phyloP scores from a whole-genome alignment of 2,329 filamentous ascomycete genomes.

The Piedraia hortae region DNA sequence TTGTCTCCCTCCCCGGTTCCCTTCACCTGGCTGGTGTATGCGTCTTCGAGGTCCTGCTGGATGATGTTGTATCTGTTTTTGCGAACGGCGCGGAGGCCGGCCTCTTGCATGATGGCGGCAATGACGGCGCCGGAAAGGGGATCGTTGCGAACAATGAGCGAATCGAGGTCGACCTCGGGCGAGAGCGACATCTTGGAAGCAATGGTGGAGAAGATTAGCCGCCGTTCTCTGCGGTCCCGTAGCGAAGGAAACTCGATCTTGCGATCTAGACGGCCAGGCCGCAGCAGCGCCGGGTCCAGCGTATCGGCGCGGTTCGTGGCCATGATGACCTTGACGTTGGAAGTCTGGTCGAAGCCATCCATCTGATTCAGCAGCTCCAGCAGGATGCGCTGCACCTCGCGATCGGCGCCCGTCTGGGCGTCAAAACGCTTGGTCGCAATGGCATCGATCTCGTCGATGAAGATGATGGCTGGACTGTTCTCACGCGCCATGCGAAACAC shows the following conservation, averaged over 20 bases:
- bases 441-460: slow-evolving; percentile 97
- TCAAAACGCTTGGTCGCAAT: slow-evolving; percentile 99
- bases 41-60: slow-evolving; percentile 84
- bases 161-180: slow-evolving; percentile 88
- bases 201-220: slow-evolving; percentile 93
- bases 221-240: slow-evolving; percentile 74
- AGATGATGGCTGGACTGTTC: slow-evolving; percentile 95
- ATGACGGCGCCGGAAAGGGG: slow-evolving; percentile 87
- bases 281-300: slow-evolving; percentile 75
- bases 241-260: slow-evolving; percentile 98
- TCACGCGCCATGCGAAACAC: slow-evolving; percentile 98
- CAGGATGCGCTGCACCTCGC: slow-evolving; percentile 94
- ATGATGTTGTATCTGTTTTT: slow-evolving; percentile 99
- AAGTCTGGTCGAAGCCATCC: slow-evolving; percentile 97
- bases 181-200: slow-evolving; percentile 90
- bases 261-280: slow-evolving; percentile 79
- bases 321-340: slow-evolving; percentile 99
- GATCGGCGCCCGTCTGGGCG: slow-evolving; percentile 87
- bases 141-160: slow-evolving; percentile 86
- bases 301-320: slow-evolving; percentile 96
- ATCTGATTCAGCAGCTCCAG: slow-evolving; percentile 96
- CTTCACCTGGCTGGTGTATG: slow-evolving; percentile 93
- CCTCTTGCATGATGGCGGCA: slow-evolving; percentile 97
- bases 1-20: slow-evolving; percentile 40
- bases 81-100: slow-evolving; percentile 70